Evolutionary conservation across 2,329 filamentous ascomycete genomes (phyloP).

Genomic region (Penicillium corylophilum): DNA sequence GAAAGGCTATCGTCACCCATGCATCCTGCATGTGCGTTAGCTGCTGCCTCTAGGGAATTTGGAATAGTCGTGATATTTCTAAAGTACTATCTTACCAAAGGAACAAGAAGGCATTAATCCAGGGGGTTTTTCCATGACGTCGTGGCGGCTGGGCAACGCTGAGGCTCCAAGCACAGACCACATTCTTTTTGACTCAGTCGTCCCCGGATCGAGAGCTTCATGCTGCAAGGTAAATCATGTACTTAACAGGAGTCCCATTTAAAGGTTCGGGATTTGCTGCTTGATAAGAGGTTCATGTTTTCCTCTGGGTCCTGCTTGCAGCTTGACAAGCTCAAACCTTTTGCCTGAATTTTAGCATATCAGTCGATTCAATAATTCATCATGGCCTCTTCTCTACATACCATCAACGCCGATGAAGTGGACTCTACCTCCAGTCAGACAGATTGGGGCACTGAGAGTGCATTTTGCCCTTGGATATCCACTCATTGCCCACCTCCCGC

Average conservation of each 20-base stretch:
- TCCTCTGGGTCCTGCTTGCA: not conserved
- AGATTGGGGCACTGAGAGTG: not conserved
- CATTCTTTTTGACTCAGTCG: not conserved
- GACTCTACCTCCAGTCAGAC: not conserved
- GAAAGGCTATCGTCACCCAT: not conserved
- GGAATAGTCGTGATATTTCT: not conserved
- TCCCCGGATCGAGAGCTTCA: not conserved
- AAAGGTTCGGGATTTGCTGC: not conserved
- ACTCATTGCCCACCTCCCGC: not conserved
- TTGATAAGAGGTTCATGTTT: not conserved
- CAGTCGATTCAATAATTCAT: not conserved
- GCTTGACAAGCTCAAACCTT: not conserved
- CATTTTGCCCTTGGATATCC: not conserved
- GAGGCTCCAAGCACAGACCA: not conserved
- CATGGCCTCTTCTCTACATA: not conserved
- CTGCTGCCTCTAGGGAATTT: not conserved
- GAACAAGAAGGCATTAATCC: not conserved
- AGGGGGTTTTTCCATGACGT: not conserved
- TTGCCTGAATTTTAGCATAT: not conserved
- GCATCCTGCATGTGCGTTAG: not conserved
- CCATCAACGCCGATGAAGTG: not conserved
- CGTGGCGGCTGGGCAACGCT: not conserved
- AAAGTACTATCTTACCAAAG: not conserved
- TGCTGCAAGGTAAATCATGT: not conserved
- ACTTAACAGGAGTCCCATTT: not conserved